A percentile compares a stretch with the other conserved stretches of the same genome.
Conservation (phyloP, 2,329 filamentous ascomycete genomes). For the Ophiostoma pallidulum region DNA sequence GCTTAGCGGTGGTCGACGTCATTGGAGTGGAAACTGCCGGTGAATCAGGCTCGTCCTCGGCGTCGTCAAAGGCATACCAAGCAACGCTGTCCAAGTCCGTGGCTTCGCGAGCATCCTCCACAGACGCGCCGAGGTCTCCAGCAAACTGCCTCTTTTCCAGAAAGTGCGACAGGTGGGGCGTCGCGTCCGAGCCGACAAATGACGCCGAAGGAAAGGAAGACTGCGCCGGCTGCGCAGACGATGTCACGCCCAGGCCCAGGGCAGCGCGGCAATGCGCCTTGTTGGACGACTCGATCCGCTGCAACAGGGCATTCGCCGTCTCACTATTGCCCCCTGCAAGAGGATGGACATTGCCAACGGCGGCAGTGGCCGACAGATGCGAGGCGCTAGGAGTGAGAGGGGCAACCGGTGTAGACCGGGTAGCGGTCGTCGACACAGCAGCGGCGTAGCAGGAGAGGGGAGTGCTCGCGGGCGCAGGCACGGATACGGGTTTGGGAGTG, state of each 20-base stretch:
- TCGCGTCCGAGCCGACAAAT: slow-evolving; percentile 48
- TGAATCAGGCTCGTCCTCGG: slow-evolving; percentile 35
- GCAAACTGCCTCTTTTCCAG: slow-evolving; percentile 53
- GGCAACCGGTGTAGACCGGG: too few species aligned
- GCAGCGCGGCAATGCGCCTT: slow-evolving; percentile 34
- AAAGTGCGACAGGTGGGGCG: slow-evolving; percentile 58
- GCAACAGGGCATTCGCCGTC: slow-evolving; percentile 40
- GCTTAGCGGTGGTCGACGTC: slow-evolving; percentile 32
- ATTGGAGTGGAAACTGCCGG: background rate
- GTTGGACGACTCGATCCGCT: slow-evolving; percentile 45
- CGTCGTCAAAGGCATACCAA: slow-evolving; percentile 44
- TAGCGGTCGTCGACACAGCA: background rate
- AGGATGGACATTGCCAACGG: slow-evolving; percentile 50
- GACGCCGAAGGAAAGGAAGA: background rate
- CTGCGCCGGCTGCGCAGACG: too few species aligned
- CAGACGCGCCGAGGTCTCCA: slow-evolving; percentile 49
- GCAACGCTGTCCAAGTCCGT: slow-evolving; percentile 36
- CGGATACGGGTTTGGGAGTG: background rate
- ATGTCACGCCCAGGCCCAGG: too few species aligned
- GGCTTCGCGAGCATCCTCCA: slow-evolving; percentile 49
- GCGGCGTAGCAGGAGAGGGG: slow-evolving; percentile 7
- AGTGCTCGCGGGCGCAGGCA: too few species aligned
- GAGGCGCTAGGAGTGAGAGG: background rate
- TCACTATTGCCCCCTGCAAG: slow-evolving; percentile 50
- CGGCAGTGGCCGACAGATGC: slow-evolving; percentile 15